Evolutionary conservation across 345 rosid genomes (phyloP).

Genomic region (Dimocarpus longan): DNA sequence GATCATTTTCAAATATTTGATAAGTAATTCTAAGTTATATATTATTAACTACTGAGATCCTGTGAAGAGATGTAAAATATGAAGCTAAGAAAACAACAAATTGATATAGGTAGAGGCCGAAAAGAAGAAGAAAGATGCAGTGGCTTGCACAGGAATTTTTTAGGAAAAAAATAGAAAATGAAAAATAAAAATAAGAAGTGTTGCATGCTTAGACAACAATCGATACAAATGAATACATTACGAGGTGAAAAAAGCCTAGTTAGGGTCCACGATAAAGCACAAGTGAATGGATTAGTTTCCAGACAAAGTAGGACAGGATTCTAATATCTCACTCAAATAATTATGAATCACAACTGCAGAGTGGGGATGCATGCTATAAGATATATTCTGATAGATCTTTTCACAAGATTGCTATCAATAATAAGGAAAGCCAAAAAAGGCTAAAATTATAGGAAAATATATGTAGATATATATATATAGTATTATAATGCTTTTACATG

Average conservation of each 20-base stretch:
- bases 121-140: too few species aligned
- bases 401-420: constrained; percentile 4
- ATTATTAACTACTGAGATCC: background rate
- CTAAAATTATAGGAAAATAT: constrained; percentile 8
- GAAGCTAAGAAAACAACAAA: too few species aligned
- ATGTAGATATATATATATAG: background rate
- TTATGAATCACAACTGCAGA: constrained; percentile 6
- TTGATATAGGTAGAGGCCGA: background rate
- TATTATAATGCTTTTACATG: constrained; percentile 21
- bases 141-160: too few species aligned
- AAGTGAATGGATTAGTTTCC: background rate
- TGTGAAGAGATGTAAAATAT: background rate
- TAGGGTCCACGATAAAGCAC: background rate
- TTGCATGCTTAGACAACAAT: too few species aligned
- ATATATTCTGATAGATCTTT: constrained; percentile 16
- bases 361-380: constrained; percentile 7
- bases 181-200: background rate
- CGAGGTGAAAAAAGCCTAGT: too few species aligned
- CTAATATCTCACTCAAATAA: constrained; percentile 1
- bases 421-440: constrained; percentile 24
- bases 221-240: too few species aligned
- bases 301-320: background rate
- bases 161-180: background rate
- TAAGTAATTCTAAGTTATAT: background rate
- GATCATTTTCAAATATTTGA: too few species aligned